Evolutionary conservation across 805 yeast genomes (phyloP).

Genomic region (Cyberlindnera xylosilytica): DNA sequence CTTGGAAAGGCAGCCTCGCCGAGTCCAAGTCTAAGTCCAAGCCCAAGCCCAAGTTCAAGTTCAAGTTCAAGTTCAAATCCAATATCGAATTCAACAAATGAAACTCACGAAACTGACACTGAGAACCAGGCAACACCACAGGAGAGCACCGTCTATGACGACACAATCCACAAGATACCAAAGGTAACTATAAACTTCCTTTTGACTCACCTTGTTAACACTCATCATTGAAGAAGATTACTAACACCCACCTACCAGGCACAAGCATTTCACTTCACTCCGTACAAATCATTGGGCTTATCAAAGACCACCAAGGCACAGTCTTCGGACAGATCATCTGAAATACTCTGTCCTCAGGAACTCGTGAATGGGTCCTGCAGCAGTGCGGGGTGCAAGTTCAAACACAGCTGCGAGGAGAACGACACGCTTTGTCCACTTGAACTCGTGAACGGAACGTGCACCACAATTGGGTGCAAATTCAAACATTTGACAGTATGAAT

Average conservation of each 20-base stretch:
- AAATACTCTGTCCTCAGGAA: constrained; percentile 26
- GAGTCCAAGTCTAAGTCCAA: no score
- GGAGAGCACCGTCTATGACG: constrained; percentile 9
- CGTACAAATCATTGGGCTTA: constrained; percentile 23
- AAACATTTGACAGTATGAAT: constrained; percentile 18
- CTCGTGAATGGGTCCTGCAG: constrained; percentile 11
- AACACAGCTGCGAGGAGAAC: not conserved
- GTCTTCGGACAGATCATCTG: not conserved
- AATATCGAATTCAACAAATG: no score
- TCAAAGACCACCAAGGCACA: not conserved
- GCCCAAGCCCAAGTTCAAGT: no score
- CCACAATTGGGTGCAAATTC: constrained; percentile 22
- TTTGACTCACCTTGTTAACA: not conserved
- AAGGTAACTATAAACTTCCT: constrained; percentile 25
- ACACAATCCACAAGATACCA: constrained; percentile 24
- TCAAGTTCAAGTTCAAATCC: no score
- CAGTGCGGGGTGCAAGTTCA: not conserved
- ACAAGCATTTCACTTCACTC: constrained; percentile 18
- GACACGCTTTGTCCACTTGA: constrained; percentile 25
- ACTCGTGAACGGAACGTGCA: constrained; percentile 21
- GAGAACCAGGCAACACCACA: not conserved
- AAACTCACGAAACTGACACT: not conserved
- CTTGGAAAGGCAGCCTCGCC: not conserved
- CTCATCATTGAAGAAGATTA: constrained; percentile 3
- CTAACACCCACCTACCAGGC: constrained; percentile 22